Base-by-base conservation (phyloP, 1,139 yeast species). In the Yamadazyma atlantica region DNA sequence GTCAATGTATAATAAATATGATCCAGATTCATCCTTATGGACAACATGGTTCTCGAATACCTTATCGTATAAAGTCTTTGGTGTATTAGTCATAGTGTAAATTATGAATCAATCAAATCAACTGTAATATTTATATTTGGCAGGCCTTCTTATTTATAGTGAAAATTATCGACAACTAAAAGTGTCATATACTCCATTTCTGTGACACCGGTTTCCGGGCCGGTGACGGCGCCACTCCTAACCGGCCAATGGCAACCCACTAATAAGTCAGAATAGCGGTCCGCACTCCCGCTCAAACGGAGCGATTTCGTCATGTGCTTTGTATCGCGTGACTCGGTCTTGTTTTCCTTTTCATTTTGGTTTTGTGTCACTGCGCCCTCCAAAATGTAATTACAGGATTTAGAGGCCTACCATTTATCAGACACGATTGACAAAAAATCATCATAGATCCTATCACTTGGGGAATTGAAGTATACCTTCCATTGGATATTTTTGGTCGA, bases 1-100 rank as follows among this genome's bases (percentile, higher is more conserved):
- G 66, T 92, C 98, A 45, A 92, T 90, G 64, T 86, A 92, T 47
- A 92, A 67, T 50, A 92, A 74, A 57, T 77, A 83, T 11, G 96
- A 88, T 27, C 94, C 95, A 25, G 88, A 81, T 37, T 86, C 92
- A 54, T 89, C 96, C 57, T 78, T 71, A 65, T 89, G 92, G 51
- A 92, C 97, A 39, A 90, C 69, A 60, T 92, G 97, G 75, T 86
- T 97, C 48, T 83, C 86, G 60, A 89, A 92, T 56, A 92, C 96
- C 75, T 92, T 92, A 68, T 92, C 98, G 65, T 92, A 92, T 48
- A 92, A 78, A 33, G 97, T 90, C 58, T 69, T 75, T 38, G 87
- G 82, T n/a, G 44, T 26, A 18, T 45, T 44, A 24, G 50, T 45
- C 52, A 48, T 48, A n/a, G n/a, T n/a, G n/a, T n/a, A n/a, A n/a